Base-by-base conservation (phyloP, 2,329 filamentous ascomycete species). In the Cryphonectria parasitica region DNA sequence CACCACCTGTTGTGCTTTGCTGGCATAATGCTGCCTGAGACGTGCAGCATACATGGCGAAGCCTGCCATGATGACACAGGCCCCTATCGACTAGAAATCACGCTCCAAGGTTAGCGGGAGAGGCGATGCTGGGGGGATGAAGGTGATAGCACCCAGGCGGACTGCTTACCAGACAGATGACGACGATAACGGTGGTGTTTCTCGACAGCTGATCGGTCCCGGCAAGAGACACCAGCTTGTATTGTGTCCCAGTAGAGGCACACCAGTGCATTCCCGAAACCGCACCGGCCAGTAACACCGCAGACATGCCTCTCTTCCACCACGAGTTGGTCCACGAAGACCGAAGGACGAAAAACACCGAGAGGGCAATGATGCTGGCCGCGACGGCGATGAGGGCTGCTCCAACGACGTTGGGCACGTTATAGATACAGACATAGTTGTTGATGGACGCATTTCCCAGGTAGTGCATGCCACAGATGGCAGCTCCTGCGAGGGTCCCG, bases 221-320 rank as follows among this genome's bases (percentile, higher is more conserved):
- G 64, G 83, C 82, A 66, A 85, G 78, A 61, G 83, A 77, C 73
- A 86, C 79, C 66, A 93, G 79, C 60, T 84, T 85, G 78, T 95
- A 96, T 11, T 80, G 78, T 3, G 92, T 96, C 22, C 92, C 92
- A 15, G 88, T 85, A 3, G 91, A 87, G 43, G 91, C 93, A 69
- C 91, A 91, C 91, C 93, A 97, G 80, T 97, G 93, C 93, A 97
- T 96, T 0, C 92, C 92, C 13, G 91, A 94, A 2, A 96, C 92
- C 56, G 91, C 92, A 22, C 87, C 84, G 11, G 92, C 91, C 56
- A 97, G 84, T 25, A 94, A 80, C 62, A 89, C 81, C 13, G 91
- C 91, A 72, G 90, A 92, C 2, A 90, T 75, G 13, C 86, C 80
- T 71, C 93, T 85, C 77, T 93, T 93, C 91, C 91, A 94, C 88